These are phyloP conservation scores for Fusarium nanum DNA, from an alignment of 2,329 filamentous ascomycete genomes.

Conservation along the genomic window DNA sequence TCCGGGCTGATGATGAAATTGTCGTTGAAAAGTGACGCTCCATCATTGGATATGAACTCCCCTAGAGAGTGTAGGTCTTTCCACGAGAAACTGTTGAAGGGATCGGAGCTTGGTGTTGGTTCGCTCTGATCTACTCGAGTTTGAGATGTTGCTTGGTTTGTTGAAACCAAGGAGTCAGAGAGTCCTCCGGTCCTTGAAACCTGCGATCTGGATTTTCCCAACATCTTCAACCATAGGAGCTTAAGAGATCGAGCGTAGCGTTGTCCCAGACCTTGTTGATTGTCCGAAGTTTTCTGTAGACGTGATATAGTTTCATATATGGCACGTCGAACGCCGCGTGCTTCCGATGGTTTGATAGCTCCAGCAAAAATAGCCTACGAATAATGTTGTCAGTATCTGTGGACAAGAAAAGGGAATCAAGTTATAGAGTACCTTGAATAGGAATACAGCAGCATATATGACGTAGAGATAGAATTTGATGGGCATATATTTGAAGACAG, in stretches of 20 bases:
- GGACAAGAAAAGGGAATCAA: no score
- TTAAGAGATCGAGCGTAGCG: constrained; percentile 71
- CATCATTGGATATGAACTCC: constrained; percentile 58
- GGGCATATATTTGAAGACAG: constrained; percentile 72
- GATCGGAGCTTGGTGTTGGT: constrained; percentile 54
- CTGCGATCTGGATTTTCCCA: constrained; percentile 28
- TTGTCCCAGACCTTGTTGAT: constrained; percentile 68
- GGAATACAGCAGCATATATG: constrained; percentile 73
- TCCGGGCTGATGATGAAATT: constrained; percentile 28
- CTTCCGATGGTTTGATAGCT: constrained; percentile 66
- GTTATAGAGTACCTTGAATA: constrained; percentile 64
- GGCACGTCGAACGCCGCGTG: constrained; percentile 66
- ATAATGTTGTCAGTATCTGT: background rate
- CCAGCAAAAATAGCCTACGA: constrained; percentile 55
- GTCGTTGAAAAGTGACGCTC: constrained; percentile 28
- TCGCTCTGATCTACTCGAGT: constrained; percentile 1
- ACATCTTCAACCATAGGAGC: constrained; percentile 65
- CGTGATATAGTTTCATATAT: constrained; percentile 69
- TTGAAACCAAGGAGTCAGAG: background rate
- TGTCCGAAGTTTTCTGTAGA: constrained; percentile 68
- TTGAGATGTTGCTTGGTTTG: background rate
- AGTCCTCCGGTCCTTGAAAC: background rate
- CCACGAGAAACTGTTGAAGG: constrained; percentile 70
- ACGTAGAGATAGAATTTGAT: constrained; percentile 71
- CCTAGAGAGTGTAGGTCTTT: constrained; percentile 69